Conservation (phyloP, 208 protist species). For the Leishmania braziliensis region DNA sequence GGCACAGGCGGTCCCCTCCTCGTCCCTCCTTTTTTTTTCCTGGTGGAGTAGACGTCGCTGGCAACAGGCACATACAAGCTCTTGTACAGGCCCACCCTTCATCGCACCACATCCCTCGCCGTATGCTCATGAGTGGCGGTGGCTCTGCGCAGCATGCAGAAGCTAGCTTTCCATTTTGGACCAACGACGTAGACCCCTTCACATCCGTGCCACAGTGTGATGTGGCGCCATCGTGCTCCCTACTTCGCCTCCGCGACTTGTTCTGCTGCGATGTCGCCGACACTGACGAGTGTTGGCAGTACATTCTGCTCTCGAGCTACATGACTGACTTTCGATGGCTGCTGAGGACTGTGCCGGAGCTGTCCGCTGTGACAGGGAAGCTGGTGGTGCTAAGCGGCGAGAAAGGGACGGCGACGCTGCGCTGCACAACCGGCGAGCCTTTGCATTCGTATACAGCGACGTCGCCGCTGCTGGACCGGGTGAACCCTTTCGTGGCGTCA, state of each 20-base stretch:
- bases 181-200: constrained; percentile 8
- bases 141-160: neutral
- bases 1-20: too few relatives aligned
- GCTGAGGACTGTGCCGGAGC: constrained; percentile 36
- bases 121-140: constrained; percentile 3
- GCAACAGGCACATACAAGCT: neutral
- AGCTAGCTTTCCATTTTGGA: constrained; percentile 7
- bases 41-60: neutral
- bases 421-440: neutral
- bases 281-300: constrained; percentile 48
- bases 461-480: constrained; percentile 15
- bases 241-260: constrained; percentile 44
- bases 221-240: neutral
- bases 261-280: constrained; percentile 50
- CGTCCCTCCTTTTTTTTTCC: neutral
- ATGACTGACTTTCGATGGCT: constrained; percentile 78
- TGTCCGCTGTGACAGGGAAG: constrained; percentile 30
- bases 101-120: neutral
- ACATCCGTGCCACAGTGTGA: neutral
- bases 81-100: neutral
- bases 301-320: constrained; percentile 71
- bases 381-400: constrained; percentile 70
- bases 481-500: constrained; percentile 25
- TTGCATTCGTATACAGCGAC: constrained; percentile 4
- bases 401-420: constrained; percentile 41